phyloP scores from a whole-genome alignment of 2,329 filamentous ascomycete genomes.

The Phoma sp. region DNA sequence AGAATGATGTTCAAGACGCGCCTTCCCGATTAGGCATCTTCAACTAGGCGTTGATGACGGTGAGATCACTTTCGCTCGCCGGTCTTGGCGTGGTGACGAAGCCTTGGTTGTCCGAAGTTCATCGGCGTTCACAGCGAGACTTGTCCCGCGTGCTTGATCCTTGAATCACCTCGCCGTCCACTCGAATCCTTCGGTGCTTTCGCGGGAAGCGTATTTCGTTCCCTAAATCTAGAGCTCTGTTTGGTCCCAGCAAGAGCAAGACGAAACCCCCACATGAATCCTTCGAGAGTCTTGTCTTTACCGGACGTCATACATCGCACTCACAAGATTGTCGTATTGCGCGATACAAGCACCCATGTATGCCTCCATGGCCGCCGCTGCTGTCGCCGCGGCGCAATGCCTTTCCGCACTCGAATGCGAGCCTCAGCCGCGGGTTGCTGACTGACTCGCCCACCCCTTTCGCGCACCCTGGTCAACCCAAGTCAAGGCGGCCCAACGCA shows the following conservation, averaged over 20 bases:
- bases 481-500: constrained; percentile 12
- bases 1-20: background rate
- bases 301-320: constrained; percentile 10
- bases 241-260: background rate
- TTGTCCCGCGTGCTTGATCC: background rate
- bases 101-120: background rate
- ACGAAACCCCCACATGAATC: constrained; percentile 10
- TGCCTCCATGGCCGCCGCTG: background rate
- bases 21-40: background rate
- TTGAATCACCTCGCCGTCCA: constrained; percentile 9
- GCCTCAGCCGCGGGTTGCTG: constrained; percentile 2
- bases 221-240: background rate
- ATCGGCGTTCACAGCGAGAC: background rate
- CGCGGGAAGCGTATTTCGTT: background rate
- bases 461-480: background rate
- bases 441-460: constrained; percentile 12
- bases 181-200: background rate
- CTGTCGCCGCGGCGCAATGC: background rate
- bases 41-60: background rate
- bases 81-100: background rate
- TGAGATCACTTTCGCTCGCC: background rate
- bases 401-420: background rate
- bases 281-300: background rate
- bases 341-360: constrained; percentile 9
- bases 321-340: background rate